Conservation (phyloP, 495 filamentous ascomycete genomes). For the Neurospora africana region DNA sequence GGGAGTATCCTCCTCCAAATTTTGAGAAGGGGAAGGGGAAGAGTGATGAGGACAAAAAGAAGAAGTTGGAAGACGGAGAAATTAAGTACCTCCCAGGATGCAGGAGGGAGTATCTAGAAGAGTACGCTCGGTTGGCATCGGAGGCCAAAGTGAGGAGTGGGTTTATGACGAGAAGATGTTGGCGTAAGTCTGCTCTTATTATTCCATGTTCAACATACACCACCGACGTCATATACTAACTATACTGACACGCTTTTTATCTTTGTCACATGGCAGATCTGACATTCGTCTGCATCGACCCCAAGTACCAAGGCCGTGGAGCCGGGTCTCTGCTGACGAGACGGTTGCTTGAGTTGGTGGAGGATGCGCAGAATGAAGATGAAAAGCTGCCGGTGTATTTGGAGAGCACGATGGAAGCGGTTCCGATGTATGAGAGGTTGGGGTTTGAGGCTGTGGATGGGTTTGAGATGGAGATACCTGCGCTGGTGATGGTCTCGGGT, state of each 20-base stretch:
- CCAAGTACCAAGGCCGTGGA: slow-evolving; percentile 31
- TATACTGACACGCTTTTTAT: background rate
- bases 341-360: slow-evolving; percentile 11
- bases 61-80: slow-evolving; percentile 15
- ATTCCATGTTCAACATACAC: background rate
- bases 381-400: slow-evolving; percentile 27
- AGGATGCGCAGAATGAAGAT: slow-evolving; percentile 28
- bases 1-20: slow-evolving; percentile 10
- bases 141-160: slow-evolving; percentile 17
- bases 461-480: slow-evolving; percentile 23
- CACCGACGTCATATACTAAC: background rate
- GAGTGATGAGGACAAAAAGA: background rate
- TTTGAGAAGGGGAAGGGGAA: slow-evolving; percentile 9
- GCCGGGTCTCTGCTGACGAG: slow-evolving; percentile 27
- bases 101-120: slow-evolving; percentile 19
- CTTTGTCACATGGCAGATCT: slow-evolving; percentile 9
- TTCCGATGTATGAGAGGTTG: slow-evolving; percentile 29
- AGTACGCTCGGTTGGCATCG: slow-evolving; percentile 22
- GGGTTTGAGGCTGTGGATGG: slow-evolving; percentile 26
- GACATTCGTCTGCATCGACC: slow-evolving; percentile 32
- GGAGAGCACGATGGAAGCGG: slow-evolving; percentile 32
- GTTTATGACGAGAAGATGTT: slow-evolving; percentile 15
- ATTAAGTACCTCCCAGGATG: slow-evolving; percentile 9
- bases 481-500: background rate
- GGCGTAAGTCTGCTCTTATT: slow-evolving; percentile 9